Base-by-base conservation (phyloP, 257 asterid genomes). In the Rhazya stricta region DNA sequence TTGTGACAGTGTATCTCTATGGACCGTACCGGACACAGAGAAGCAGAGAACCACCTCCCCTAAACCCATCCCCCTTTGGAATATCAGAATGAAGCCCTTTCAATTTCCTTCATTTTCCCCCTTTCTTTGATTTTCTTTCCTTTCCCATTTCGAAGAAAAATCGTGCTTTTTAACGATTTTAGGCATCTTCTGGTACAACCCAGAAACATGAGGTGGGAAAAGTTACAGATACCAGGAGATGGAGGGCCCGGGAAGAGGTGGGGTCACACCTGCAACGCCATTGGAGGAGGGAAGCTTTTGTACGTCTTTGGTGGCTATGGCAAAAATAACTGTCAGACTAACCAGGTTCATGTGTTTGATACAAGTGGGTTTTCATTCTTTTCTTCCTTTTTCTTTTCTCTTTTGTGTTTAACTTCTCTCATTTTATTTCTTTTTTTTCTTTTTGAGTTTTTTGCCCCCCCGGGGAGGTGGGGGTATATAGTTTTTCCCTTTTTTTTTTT, bases 181-280 rank as follows among this genome's bases (percentile, higher is more conserved):
- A 12, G 71, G 48, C 39, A 36, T 60, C 51, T 21, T 70, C 51
- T 69, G 66, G 27, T 34, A 61, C 39, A 67, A 65, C 34, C 6
- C 32, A 3, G 70, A 41, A 81, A 84, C 46, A 91, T 95, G 97
- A 85, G 91, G 72, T 92, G 98, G 99, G 97, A 92, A 85, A 95
- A 80, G 85, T 83, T 86, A 85, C 85, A 65, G 82, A 65, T 74
- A 67, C 82, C 76, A 76, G 87, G 81, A 63, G 88, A 81, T 37
- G 90, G 74, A 45, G 97, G 97, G 71, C 97, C 98, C 11, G 98
- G 98, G 53, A 89, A 88, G 86, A 86, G 96, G 83, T 95, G 99
- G 99, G 98, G 99, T 61, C 99, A 95, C 89, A 91, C 98, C 84
- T 95, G 96, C 88, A 95, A 86, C 86, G 91, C 97, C 88, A 83